A percentile compares a stretch with the other conserved stretches of the same genome.
Conservation (phyloP, 2,329 filamentous ascomycete species). For the Xylaria sp. region DNA sequence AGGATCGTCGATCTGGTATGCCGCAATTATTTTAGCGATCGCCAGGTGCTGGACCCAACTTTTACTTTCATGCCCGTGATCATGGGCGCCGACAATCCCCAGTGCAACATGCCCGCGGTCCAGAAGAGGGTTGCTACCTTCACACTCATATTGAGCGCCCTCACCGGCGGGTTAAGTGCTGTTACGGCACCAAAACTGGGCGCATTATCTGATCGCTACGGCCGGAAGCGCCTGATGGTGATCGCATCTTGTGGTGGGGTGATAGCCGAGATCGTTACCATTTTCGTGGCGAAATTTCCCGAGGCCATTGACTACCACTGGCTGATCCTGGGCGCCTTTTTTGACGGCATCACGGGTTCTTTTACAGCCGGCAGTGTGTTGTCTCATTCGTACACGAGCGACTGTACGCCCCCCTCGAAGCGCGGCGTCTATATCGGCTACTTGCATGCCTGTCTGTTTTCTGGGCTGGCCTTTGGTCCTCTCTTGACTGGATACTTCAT, state of each 20-base stretch:
- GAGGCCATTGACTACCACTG: constrained; percentile 74
- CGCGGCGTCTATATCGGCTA: constrained; percentile 86
- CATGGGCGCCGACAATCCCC: constrained; percentile 70
- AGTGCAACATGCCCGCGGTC: constrained; percentile 80
- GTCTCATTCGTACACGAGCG: constrained; percentile 83
- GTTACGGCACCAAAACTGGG: constrained; percentile 82
- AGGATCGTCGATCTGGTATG: constrained; percentile 82
- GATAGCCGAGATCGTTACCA: constrained; percentile 72
- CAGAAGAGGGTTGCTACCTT: constrained; percentile 79
- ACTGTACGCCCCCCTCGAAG: constrained; percentile 80
- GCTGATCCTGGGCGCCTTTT: constrained; percentile 73
- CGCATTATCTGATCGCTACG: constrained; percentile 82
- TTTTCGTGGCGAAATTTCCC: constrained; percentile 76
- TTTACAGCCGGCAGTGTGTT: constrained; percentile 81
- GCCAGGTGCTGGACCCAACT: constrained; percentile 58
- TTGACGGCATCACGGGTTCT: constrained; percentile 85
- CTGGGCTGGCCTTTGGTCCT: constrained; percentile 86
- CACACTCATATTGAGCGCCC: constrained; percentile 73
- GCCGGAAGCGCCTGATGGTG: constrained; percentile 74
- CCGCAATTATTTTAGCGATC: constrained; percentile 76
- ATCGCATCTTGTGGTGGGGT: constrained; percentile 76
- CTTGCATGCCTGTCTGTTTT: constrained; percentile 86
- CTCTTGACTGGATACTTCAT: constrained; percentile 80
- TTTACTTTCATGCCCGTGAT: constrained; percentile 66
- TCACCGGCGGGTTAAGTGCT: constrained; percentile 77